These are phyloP conservation scores for Starmerella stigmatis DNA, from an alignment of 805 yeast species.

Conservation along the genomic window DNA sequence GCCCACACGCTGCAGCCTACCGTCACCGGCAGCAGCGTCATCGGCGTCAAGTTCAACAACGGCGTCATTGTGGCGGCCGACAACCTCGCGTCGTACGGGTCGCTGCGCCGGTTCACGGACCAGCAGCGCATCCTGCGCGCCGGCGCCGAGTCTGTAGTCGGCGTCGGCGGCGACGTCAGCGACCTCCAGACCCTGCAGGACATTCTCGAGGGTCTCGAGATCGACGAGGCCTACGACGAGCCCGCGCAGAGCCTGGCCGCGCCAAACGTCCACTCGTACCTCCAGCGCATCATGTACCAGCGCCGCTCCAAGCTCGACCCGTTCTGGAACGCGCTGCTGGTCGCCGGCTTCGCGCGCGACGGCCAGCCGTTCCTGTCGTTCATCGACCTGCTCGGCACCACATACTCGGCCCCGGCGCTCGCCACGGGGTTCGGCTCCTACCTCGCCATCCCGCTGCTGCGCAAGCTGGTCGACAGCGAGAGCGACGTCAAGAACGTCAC, in stretches of 20 bases:
- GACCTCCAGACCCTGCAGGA: constrained; percentile 80
- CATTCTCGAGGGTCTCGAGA: constrained; percentile 64
- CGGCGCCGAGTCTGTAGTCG: constrained; percentile 80
- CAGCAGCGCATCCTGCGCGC: constrained; percentile 76
- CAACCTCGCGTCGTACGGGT: constrained; percentile 82
- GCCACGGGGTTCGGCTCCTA: constrained; percentile 97
- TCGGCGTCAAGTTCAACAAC: constrained; percentile 77
- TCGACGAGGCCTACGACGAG: constrained; percentile 65
- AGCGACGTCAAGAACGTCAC: constrained; percentile 58
- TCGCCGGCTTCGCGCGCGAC: constrained; percentile 74
- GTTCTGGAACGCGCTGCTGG: constrained; percentile 85
- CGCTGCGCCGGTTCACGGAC: constrained; percentile 74
- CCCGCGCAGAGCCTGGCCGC: constrained; percentile 55
- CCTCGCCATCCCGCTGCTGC: constrained; percentile 81
- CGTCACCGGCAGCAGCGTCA: constrained; percentile 92
- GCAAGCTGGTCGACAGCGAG: constrained; percentile 73
- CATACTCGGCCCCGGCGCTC: constrained; percentile 75
- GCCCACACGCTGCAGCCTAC: constrained; percentile 89
- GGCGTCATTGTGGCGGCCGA: constrained; percentile 96
- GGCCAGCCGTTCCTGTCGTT: constrained; percentile 66
- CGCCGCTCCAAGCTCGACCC: constrained; percentile 94
- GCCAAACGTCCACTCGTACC: constrained; percentile 78
- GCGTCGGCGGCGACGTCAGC: constrained; percentile 86
- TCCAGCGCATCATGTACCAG: constrained; percentile 70
- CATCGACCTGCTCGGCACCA: constrained; percentile 84